These are phyloP conservation scores for Cryptosporidium canis DNA, from an alignment of 169 alveolate genomes.

Conservation along the genomic window DNA sequence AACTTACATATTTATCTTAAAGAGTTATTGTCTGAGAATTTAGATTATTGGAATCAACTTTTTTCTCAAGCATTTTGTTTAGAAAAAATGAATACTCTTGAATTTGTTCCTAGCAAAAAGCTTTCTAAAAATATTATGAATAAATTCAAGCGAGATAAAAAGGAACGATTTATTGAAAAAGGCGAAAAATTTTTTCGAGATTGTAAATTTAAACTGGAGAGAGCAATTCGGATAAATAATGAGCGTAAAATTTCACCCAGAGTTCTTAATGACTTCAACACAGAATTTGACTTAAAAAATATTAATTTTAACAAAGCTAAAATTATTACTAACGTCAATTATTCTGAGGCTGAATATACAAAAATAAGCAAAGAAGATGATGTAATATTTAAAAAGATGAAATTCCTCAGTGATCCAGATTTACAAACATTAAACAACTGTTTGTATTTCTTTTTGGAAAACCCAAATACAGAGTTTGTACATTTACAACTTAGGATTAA, in stretches of 20 bases:
- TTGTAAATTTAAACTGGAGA: neutral
- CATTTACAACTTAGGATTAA: constrained; percentile 34
- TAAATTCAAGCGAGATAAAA: neutral
- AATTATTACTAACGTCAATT: constrained; percentile 2
- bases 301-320: constrained; percentile 7
- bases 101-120: constrained; percentile 31
- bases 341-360: neutral
- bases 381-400: constrained; percentile 19
- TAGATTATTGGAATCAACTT: constrained; percentile 21
- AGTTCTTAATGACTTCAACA: neutral
- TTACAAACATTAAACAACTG: neutral
- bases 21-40: constrained; percentile 7
- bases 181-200: neutral
- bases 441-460: constrained; percentile 26
- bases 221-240: constrained; percentile 3
- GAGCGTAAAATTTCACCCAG: neutral
- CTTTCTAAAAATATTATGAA: neutral
- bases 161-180: neutral
- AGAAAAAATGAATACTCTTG: constrained; percentile 28
- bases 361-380: neutral
- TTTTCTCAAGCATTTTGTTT: neutral
- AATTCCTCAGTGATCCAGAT: neutral
- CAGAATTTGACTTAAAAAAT: constrained; percentile 1
- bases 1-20: constrained; percentile 19
- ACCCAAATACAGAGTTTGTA: constrained; percentile 41